phyloP scores from a whole-genome alignment of 495 filamentous ascomycete species.

The Hypoxylon fragiforme region DNA sequence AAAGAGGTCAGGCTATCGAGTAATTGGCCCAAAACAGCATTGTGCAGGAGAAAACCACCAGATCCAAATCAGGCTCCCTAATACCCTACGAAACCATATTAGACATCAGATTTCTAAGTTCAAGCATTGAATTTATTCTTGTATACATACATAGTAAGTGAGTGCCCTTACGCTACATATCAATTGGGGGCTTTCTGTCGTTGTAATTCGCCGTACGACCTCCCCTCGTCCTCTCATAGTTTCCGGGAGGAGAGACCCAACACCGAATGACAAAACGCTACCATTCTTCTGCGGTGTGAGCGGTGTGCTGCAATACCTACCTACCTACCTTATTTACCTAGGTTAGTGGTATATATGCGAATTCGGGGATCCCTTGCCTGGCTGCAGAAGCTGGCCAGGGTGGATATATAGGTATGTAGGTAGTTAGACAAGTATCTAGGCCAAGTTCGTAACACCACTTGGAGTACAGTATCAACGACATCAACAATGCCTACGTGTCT shows the following conservation, averaged over 20 bases:
- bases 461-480: too few relatives aligned
- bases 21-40: slow-evolving; percentile 8
- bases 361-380: slow-evolving; percentile 19
- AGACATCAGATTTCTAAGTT: slow-evolving; percentile 2
- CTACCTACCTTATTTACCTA: too few relatives aligned
- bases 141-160: too few relatives aligned
- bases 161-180: too few relatives aligned
- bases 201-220: slow-evolving; percentile 1
- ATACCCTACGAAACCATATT: too few relatives aligned
- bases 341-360: too few relatives aligned
- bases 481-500: too few relatives aligned
- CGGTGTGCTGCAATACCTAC: slow-evolving; percentile 28
- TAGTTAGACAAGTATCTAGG: slow-evolving; percentile 4
- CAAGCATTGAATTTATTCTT: too few relatives aligned
- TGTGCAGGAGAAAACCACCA: slow-evolving; percentile 16
- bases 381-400: slow-evolving; percentile 13
- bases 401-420: slow-evolving; percentile 6
- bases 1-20: slow-evolving; percentile 3
- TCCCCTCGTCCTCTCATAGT: background rate
- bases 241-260: background rate
- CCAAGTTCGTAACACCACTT: too few relatives aligned
- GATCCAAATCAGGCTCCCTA: too few relatives aligned
- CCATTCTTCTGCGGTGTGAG: slow-evolving; percentile 7
- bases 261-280: slow-evolving; percentile 2
- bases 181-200: too few relatives aligned